Evolutionary conservation across 768 basidiomycete species (phyloP).

Genomic region (Tricholoma matsutake): DNA sequence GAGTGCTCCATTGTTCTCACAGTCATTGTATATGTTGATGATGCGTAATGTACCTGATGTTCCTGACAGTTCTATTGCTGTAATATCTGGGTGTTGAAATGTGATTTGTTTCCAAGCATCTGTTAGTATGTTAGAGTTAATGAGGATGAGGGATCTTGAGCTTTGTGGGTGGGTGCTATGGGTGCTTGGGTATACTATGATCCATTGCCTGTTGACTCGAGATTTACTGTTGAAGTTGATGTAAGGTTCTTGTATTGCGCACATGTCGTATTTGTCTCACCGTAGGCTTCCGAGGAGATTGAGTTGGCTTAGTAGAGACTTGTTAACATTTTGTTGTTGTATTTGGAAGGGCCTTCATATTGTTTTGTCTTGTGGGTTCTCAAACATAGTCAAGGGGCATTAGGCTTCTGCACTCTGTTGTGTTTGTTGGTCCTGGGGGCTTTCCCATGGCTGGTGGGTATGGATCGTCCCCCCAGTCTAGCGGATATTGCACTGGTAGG

Average conservation of each 20-base stretch:
- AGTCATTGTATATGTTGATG: constrained; percentile 39
- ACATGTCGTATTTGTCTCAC: too few species aligned
- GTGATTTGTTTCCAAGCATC: background rate
- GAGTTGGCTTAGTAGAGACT: background rate
- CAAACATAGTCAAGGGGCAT: background rate
- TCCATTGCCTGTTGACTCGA: background rate
- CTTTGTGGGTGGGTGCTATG: constrained; percentile 3
- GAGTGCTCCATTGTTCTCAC: constrained; percentile 5
- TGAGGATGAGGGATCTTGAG: background rate
- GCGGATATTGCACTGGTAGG: background rate
- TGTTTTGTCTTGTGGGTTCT: background rate
- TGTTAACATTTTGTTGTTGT: background rate
- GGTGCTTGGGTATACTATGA: constrained; percentile 7
- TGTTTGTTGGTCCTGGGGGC: background rate
- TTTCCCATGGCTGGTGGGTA: background rate
- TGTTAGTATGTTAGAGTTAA: background rate
- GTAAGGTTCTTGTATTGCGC: too few species aligned
- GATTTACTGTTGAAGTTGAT: background rate
- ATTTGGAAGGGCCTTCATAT: background rate
- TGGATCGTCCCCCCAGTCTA: background rate
- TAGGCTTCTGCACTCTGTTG: background rate
- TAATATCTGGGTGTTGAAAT: constrained; percentile 19
- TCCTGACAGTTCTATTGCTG: constrained; percentile 8
- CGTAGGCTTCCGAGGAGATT: too few species aligned
- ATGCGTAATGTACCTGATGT: constrained; percentile 19